Percentiles rank a stretch among this genome's conserved stretches.
Evolutionary conservation across 257 asterid genomes (phyloP).

Genomic region (Salvia hispanica): DNA sequence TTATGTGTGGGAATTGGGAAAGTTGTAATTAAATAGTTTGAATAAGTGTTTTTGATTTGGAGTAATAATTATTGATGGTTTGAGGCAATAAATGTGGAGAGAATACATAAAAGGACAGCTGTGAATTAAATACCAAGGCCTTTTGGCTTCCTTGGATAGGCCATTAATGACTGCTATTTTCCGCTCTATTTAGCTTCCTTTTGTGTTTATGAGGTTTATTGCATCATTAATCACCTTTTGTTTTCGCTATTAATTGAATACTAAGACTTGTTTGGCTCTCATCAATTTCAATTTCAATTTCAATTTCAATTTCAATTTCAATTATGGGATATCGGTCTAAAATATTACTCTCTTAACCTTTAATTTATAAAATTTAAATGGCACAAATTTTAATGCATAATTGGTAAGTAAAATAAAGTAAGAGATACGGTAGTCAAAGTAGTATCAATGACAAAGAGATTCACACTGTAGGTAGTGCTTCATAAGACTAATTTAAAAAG

Average conservation of each 20-base stretch:
- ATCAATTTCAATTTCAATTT: too few relatives aligned
- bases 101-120: constrained; percentile 62
- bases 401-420: too few relatives aligned
- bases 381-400: too few relatives aligned
- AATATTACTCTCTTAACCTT: too few relatives aligned
- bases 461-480: too few relatives aligned
- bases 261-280: constrained; percentile 36
- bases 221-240: constrained; percentile 48
- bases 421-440: too few relatives aligned
- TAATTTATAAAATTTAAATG: too few relatives aligned
- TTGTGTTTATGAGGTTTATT: constrained; percentile 30
- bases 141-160: constrained; percentile 51
- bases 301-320: too few relatives aligned
- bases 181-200: constrained; percentile 24
- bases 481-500: too few relatives aligned
- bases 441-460: too few relatives aligned
- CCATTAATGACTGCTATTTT: constrained; percentile 54
- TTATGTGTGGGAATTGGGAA: constrained; percentile 32
- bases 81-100: constrained; percentile 39
- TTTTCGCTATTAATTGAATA: constrained; percentile 37
- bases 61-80: constrained; percentile 3
- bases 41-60: not conserved
- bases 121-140: constrained; percentile 57
- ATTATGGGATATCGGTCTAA: too few relatives aligned
- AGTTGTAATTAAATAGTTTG: not conserved